Base-by-base conservation (phyloP, 176 grass and related monocot genomes). In the Musa beccarii region DNA sequence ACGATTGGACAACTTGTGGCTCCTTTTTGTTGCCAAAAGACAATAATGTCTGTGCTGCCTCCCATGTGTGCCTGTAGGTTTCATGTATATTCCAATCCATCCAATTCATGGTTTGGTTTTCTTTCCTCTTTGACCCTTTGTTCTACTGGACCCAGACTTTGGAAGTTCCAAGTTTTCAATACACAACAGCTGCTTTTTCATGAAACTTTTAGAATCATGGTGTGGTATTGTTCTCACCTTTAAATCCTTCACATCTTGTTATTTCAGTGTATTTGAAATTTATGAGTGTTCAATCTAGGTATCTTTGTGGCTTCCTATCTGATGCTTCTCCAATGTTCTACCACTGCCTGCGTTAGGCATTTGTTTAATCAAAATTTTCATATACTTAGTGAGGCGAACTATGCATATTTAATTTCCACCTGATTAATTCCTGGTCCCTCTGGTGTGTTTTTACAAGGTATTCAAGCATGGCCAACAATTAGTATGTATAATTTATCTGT, bases 41-140 rank as follows among this genome's bases (percentile, higher is more conserved):
- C 51, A 71, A 11, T 22, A 17, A 62, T 9, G 11, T 66, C 10
- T 3, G 26, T 66, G 63, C 63, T 28, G 24, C 63, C 23, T 25
- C 63, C 11, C 63, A 66, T 61, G n/a, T 61, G 17, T 25, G 12
- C 29, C 63, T 13, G 63, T 12, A 66, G 63, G 7, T 28, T 28
- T 9, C 21, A 66, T 66, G 63, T 66, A 66, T 66, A 66, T 66
- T 66, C 21, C 63, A 66, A 26, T 66, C 63, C n/a, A 10, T 23
- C 3, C 62, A 2, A 24, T 23, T 65, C 15, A 24, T 11, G 15
- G 8, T 10, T 65, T 11, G 17, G 59, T 62, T n/a, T 62, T 20
- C 1, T 26, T 65, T 29, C 9, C 6, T 3, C 4, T 66, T 10
- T 66, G 12, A 66, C 63, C 23, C 12, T 66, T 66, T 66, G 63